These are phyloP conservation scores for Casaregolazyma lundiana DNA, from an alignment of 1,139 yeast genomes.

Conservation along the genomic window DNA sequence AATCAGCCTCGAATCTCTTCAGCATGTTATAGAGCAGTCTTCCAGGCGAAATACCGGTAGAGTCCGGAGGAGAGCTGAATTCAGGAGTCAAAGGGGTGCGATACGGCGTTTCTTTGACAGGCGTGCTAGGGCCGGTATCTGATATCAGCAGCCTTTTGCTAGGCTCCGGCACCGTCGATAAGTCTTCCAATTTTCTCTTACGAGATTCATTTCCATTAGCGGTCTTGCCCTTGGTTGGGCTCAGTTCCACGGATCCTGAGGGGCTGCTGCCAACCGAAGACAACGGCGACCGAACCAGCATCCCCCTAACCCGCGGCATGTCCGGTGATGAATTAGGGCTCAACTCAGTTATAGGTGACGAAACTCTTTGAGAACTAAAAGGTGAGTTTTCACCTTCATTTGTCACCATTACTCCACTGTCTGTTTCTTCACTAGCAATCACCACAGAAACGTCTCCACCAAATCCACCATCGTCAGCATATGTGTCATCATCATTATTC, in stretches of 20 bases:
- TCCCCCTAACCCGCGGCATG: not conserved
- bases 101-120: not conserved
- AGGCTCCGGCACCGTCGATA: not conserved
- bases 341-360: not conserved
- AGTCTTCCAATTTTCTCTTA: not conserved
- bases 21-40: constrained; percentile 6
- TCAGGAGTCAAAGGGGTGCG: constrained; percentile 10
- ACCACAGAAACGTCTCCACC: not conserved
- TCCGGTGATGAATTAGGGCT: not conserved
- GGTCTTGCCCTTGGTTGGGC: not conserved
- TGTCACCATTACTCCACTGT: not conserved
- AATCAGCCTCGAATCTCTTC: constrained; percentile 6
- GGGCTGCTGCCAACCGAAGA: not conserved
- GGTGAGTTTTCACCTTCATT: not conserved
- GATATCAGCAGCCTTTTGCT: not conserved
- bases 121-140: constrained; percentile 2
- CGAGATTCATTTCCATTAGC: not conserved
- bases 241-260: not conserved
- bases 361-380: not conserved
- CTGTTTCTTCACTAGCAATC: not conserved
- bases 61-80: constrained; percentile 8
- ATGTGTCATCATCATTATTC: not conserved
- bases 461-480: not conserved
- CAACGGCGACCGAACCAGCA: not conserved
- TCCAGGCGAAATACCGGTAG: constrained; percentile 1